Evolutionary conservation across 495 filamentous ascomycete genomes (phyloP).

Genomic region (Aspergillus sclerotioniger): DNA sequence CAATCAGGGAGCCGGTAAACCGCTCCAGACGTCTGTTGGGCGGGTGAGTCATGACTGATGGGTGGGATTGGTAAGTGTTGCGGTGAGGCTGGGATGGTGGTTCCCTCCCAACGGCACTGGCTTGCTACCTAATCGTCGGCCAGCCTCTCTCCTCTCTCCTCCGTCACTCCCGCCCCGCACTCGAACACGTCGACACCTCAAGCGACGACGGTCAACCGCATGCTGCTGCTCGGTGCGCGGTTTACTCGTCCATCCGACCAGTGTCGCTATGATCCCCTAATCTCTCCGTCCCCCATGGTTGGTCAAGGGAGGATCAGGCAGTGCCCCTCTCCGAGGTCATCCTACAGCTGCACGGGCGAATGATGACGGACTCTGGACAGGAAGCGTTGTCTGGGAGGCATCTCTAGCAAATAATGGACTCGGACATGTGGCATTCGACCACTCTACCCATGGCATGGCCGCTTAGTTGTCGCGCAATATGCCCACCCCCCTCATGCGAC

Average conservation of each 20-base stretch:
- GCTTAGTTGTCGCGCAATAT: not conserved
- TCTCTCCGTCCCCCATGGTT: not conserved
- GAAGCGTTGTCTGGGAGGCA: not conserved
- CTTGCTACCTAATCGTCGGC: not conserved
- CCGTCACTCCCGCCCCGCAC: not conserved
- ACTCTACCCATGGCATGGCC: conserved; percentile 4
- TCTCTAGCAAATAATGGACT: conserved; percentile 5
- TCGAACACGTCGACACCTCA: conserved; percentile 5
- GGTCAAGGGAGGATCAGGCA: not conserved
- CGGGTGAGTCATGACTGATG: conserved; percentile 4
- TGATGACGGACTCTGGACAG: not conserved
- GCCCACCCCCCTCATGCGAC: conserved; percentile 3
- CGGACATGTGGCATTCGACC: conserved; percentile 12
- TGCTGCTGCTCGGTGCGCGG: not conserved
- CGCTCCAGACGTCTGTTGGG: not conserved
- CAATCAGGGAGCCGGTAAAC: not conserved
- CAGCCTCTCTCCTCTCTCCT: not conserved
- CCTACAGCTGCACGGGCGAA: not conserved
- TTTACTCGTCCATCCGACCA: not conserved
- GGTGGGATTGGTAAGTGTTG: conserved; percentile 1
- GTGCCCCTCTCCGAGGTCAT: not conserved
- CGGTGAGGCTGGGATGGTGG: not conserved
- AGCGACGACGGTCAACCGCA: conserved; percentile 2
- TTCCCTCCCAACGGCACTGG: not conserved
- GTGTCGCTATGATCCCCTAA: not conserved